Base-by-base conservation (phyloP, 441 rosid genomes). In the Viola pubescens region DNA sequence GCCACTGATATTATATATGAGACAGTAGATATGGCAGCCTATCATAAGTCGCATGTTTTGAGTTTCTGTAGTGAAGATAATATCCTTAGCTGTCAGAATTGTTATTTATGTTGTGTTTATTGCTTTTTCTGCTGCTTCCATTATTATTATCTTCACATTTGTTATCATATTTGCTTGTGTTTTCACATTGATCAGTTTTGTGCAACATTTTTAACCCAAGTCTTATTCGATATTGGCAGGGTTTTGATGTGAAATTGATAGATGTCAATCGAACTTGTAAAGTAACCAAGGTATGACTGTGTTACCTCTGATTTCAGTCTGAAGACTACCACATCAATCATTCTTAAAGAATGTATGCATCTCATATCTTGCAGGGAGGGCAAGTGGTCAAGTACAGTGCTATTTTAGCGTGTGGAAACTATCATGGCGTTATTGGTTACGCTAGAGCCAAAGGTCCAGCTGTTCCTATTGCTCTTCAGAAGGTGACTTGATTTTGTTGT, bases 361-460 rank as follows among this genome's bases (percentile, higher is more conserved):
- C 34, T 26, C 2, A 26, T 26, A 26, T 26, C 34, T 26, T 26
- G 34, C 34, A 89, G 97, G 98, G 91, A 53, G 95, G 94, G 66
- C 86, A 82, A 79, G 85, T 83, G 68, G 72, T 82, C 67, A 82
- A 81, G 68, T 91, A 87, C 77, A 78, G 96, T 56, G 98, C 88
- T 44, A 71, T 91, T 60, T 63, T 91, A 75, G 94, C 88, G 19
- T 91, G 98, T 56, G 97, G 97, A 63, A 91, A 91, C 75, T 85
- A 83, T 75, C 77, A 89, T 59, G 98, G 98, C 66, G 79, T 89
- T 65, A 72, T 91, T 59, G 98, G 97, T 40, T 91, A 66, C 68
- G 96, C 97, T 52, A 91, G 85, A 78, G 98, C 91, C 60, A 91
- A 84, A 81, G 95, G 81, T 52, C 82, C 89, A 9, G 75, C 83